Percentiles rank a stretch among this genome's conserved stretches.
Conservation (phyloP, 495 filamentous ascomycete genomes). For the Aspergillus panamensis region DNA sequence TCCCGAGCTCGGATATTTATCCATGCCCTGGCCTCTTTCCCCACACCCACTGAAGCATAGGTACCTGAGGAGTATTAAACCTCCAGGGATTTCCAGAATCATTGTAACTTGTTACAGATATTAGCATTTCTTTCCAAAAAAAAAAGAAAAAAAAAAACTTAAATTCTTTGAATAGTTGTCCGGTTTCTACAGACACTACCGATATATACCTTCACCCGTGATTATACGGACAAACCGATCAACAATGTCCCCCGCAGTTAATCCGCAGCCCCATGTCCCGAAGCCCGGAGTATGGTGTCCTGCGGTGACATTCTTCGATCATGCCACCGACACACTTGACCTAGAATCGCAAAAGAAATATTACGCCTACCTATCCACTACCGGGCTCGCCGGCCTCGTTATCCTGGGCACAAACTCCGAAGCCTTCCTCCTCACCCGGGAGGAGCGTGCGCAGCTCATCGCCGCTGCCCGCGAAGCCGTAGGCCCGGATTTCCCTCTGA, state of each 20-base stretch:
- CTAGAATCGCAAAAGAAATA: slow-evolving; percentile 48
- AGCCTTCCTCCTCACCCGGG: slow-evolving; percentile 59
- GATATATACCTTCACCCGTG: background rate
- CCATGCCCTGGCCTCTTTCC: slow-evolving; percentile 9
- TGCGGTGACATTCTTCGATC: slow-evolving; percentile 52
- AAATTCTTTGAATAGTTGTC: background rate
- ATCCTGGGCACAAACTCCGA: slow-evolving; percentile 66
- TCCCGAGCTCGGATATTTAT: slow-evolving; percentile 20
- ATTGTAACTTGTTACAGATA: background rate
- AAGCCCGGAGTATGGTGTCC: slow-evolving; percentile 38
- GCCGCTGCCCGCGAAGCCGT: slow-evolving; percentile 50
- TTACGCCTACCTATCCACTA: slow-evolving; percentile 52
- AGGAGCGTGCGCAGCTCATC: slow-evolving; percentile 54
- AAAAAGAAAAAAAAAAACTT: too few species aligned
- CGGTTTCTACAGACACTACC: background rate
- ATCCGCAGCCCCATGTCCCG: slow-evolving; percentile 22
- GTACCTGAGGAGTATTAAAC: background rate
- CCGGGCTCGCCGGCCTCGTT: slow-evolving; percentile 55
- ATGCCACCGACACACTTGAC: slow-evolving; percentile 48
- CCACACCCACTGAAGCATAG: slow-evolving; percentile 7
- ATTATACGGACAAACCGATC: background rate
- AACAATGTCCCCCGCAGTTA: slow-evolving; percentile 17
- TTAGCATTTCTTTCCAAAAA: too few species aligned
- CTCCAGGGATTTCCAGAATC: background rate
- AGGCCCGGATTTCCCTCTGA: slow-evolving; percentile 51